Conservation (phyloP, 139 green algal genomes). For the Picochlorum sp. region DNA sequence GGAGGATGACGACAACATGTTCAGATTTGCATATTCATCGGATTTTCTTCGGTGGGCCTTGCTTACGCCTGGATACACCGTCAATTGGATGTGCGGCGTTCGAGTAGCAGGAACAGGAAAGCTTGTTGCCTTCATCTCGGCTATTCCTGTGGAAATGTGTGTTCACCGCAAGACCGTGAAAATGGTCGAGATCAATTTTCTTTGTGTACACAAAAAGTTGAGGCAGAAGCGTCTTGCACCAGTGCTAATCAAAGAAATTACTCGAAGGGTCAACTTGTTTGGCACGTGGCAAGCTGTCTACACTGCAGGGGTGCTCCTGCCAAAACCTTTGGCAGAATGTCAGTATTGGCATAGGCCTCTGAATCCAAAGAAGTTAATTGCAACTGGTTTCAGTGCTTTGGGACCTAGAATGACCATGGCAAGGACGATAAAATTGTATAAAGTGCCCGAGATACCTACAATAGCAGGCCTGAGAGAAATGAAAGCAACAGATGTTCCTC, state of each 20-base stretch:
- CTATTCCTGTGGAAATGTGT: conserved; percentile 51
- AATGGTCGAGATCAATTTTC: conserved; percentile 98
- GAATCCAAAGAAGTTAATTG: conserved; percentile 94
- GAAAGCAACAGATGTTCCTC: conserved; percentile 45
- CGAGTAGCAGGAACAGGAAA: conserved; percentile 19
- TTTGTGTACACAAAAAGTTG: conserved; percentile 99
- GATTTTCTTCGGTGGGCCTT: conserved; percentile 88
- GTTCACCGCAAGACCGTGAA: conserved; percentile 15
- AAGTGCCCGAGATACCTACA: conserved; percentile 59
- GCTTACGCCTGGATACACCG: conserved; percentile 64
- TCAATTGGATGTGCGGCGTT: conserved; percentile 79
- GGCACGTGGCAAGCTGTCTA: conserved; percentile 94
- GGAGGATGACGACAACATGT: conserved; percentile 98
- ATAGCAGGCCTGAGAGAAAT: conserved; percentile 74
- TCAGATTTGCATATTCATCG: conserved; percentile 80
- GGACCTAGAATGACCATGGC: conserved; percentile 86
- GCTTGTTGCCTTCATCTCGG: conserved; percentile 92
- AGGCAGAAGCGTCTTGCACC: conserved; percentile 88
- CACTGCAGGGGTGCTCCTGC: conserved; percentile 91
- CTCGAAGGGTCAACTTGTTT: conserved; percentile 72
- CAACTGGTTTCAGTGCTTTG: conserved; percentile 70
- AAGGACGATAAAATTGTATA: conserved; percentile 90
- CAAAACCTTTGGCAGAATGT: conserved; percentile 74
- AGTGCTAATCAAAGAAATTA: conserved; percentile 97
- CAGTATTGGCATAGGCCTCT: conserved; percentile 95